Conservation (phyloP, 495 filamentous ascomycete species). For the Podospora didyma region DNA sequence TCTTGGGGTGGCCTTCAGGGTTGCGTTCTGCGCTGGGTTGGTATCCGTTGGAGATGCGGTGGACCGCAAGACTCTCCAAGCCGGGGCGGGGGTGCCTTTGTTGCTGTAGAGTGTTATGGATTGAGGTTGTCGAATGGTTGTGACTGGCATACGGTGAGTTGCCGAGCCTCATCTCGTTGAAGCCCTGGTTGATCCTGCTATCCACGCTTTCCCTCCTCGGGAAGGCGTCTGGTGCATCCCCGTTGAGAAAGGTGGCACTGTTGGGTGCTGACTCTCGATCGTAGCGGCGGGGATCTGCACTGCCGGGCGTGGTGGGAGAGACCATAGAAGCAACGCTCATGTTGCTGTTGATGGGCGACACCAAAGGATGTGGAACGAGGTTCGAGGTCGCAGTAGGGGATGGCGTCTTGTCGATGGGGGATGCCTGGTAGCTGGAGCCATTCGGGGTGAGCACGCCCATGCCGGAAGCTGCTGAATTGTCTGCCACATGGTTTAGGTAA, state of each 20-base stretch:
- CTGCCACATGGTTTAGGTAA: constrained; percentile 24
- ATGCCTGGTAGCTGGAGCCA: constrained; percentile 36
- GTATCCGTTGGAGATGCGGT: constrained; percentile 61
- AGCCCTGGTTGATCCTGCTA: constrained; percentile 67
- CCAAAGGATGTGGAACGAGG: constrained; percentile 39
- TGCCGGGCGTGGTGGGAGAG: constrained; percentile 45
- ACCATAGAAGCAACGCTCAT: constrained; percentile 58
- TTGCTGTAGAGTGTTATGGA: constrained; percentile 50
- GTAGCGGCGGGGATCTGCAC: constrained; percentile 32
- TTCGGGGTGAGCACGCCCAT: constrained; percentile 36
- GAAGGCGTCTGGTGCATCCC: constrained; percentile 26
- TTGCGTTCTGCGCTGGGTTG: constrained; percentile 53
- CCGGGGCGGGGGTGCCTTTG: constrained; percentile 48
- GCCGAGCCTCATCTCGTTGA: constrained; percentile 65
- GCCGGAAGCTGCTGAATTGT: constrained; percentile 48
- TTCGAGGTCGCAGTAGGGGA: constrained; percentile 43
- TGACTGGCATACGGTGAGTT: constrained; percentile 67
- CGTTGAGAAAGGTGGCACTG: constrained; percentile 24
- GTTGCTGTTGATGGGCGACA: constrained; percentile 42
- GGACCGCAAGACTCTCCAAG: constrained; percentile 39
- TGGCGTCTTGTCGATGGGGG: constrained; percentile 49
- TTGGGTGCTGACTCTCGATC: constrained; percentile 41
- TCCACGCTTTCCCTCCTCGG: constrained; percentile 77
- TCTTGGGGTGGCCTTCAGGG: constrained; percentile 48
- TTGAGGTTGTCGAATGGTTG: constrained; percentile 73